Base-by-base conservation (phyloP, 306 rosid species). In the Hippophae gyantsensis region DNA sequence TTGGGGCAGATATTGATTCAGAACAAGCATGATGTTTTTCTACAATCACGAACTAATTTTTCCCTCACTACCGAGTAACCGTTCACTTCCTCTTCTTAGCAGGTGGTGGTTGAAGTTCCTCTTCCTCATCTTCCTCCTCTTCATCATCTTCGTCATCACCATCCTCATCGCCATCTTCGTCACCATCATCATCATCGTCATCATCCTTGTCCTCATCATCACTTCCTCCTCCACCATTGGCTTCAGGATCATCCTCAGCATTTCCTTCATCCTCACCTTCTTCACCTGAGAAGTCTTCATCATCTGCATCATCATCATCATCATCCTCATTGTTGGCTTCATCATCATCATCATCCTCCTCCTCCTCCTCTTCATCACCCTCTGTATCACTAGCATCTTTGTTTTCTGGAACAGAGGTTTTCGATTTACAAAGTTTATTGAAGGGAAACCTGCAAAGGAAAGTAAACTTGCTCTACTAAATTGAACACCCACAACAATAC, bases 331-430 rank as follows among this genome's bases (percentile, higher is more conserved):
- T 79, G 2, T 71, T 72, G 7, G 58, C 82, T 0, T 73, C 77
- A 1, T 76, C 82, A 0, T 68, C 82, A 6, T 89, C 94, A 6
- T 71, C 69, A 8, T 55, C 72, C 13, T 74, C 79, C 0, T 75
- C 74, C 0, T 89, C 69, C 7, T 55, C 72, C 13, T 74, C 79
- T 0, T 75, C 74, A 0, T 89, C 95, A 43, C 86, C 89, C 74
- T 89, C 92, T 40, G 93, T 82, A 12, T 89, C 97, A 51, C 95
- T 84, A 10, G 69, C 71, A 73, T 89, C 97, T 70, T 79, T 79
- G 78, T 84, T 84, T 63, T 89, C 86, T 42, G 48, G 71, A 48
- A 52, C 75, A 8, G 65, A 63, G 9, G 55, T 56, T 47, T 71
- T 69, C 64, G 57, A 56, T 54, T 54, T 65, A 60, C 41, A 59